Evolutionary conservation across 1,284 basidiomycete species (phyloP), one percentile per base, ranked within the genome.

Genomic region (Pseudozyma thailandica): DNA sequence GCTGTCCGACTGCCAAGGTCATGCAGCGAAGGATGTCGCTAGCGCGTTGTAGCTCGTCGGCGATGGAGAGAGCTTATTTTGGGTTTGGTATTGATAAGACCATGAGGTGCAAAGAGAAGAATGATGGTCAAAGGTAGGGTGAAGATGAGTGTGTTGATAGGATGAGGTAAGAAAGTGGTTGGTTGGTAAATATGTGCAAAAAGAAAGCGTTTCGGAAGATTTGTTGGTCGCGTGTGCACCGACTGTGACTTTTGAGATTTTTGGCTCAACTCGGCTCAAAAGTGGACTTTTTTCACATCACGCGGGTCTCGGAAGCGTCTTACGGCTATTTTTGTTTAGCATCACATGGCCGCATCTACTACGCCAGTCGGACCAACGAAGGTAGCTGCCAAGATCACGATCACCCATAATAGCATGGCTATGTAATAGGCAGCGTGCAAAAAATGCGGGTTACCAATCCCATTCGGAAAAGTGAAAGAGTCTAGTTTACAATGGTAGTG

Each of bases 401-500:
- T 7, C 33, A n/a, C n/a, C n/a, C n/a, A n/a, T n/a, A n/a, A n/a
- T n/a, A n/a, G n/a, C n/a, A n/a, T n/a, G n/a, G n/a, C n/a, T n/a
- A 35, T 5, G 33, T 6, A 7, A 35, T 9, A 16, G n/a, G 13
- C 33, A 31, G 7, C 41, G 21, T 2, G 15, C 4, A 6, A 10
- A n/a, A 1, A 21, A 13, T 48, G 31, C n/a, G 54, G 39, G 41
- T n/a, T 44, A 49, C 42, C 45, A 48, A 28, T 23, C 37, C 46
- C 31, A 27, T n/a, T 38, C 38, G 35, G 45, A 26, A 39, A 16
- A 18, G 3, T 41, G 21, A n/a, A 16, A 33, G 28, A 31, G 43
- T 47, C 51, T 66, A 66, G 47, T 51, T 55, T 66, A 66, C 63
- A 66, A 42, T 51, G 49, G 57, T 46, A 30, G 39, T 31, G 53